phyloP scores from a whole-genome alignment of 2,329 filamentous ascomycete species.

The Nakataea oryzae region DNA sequence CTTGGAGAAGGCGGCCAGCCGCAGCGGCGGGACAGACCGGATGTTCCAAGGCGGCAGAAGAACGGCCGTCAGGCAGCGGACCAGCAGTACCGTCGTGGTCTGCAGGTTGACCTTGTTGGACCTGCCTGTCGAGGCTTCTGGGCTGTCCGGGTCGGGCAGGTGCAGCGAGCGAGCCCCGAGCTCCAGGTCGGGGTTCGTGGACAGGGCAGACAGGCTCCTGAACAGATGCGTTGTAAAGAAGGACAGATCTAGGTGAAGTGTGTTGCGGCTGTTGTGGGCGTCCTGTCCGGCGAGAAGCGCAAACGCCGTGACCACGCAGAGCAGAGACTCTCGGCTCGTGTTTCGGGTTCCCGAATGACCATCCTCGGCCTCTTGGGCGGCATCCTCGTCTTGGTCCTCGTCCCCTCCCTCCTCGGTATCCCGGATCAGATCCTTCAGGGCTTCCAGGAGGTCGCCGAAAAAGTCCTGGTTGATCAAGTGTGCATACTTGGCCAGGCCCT shows the following conservation, averaged over 20 bases:
- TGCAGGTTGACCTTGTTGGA: slow-evolving; percentile 75
- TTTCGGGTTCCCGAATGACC: slow-evolving; percentile 50
- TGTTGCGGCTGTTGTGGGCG: slow-evolving; percentile 69
- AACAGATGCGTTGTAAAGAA: slow-evolving; percentile 96
- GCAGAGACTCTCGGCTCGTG: slow-evolving; percentile 72
- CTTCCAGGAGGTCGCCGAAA: slow-evolving; percentile 92
- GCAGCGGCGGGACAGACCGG: slow-evolving; percentile 65
- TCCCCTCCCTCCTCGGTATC: slow-evolving; percentile 49
- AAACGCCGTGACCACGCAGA: slow-evolving; percentile 93
- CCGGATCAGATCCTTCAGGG: slow-evolving; percentile 82
- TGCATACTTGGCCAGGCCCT: slow-evolving; percentile 86
- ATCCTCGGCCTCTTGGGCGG: slow-evolving; percentile 31
- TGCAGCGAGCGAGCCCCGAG: slow-evolving; percentile 63
- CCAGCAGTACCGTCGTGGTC: slow-evolving; percentile 84
- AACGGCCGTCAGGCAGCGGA: slow-evolving; percentile 74
- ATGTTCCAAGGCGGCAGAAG: slow-evolving; percentile 68
- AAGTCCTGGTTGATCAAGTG: slow-evolving; percentile 99
- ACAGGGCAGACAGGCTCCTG: slow-evolving; percentile 68
- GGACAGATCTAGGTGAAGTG: slow-evolving; percentile 80
- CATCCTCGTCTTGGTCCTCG: slow-evolving; percentile 31
- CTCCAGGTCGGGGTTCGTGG: slow-evolving; percentile 78
- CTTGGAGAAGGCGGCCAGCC: slow-evolving; percentile 88
- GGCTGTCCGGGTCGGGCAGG: slow-evolving; percentile 52
- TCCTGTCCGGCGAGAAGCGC: slow-evolving; percentile 94
- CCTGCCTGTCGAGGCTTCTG: slow-evolving; percentile 25